Evolutionary conservation across 78 protist genomes (phyloP), one percentile per base, ranked within the genome.

Genomic region (Chrysochromulina tobinii): DNA sequence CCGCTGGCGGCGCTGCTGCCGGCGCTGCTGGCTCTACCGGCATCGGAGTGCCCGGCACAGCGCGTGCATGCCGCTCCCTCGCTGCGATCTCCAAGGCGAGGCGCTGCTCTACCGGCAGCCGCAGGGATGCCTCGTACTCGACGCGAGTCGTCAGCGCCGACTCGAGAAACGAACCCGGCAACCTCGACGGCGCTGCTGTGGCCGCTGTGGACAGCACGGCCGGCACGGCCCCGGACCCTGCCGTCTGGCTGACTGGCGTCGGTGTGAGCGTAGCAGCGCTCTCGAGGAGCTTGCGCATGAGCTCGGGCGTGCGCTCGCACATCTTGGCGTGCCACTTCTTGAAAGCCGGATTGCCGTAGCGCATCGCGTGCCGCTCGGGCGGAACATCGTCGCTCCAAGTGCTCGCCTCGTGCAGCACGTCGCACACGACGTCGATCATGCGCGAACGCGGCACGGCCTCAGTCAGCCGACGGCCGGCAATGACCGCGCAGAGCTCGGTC

Each of bases 341-440:
- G 86, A 93, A 97, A 20, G 97, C 98, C 27, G 91, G 79, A 84
- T 96, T 96, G n/a, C 98, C 98, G 64, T 94, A 96, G 53, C 98
- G 89, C 92, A 64, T 81, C 64, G 93, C 92, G 69, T 93, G 94
- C 50, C 90, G 85, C 23, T 67, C 67, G 15, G 98, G 97, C 83
- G 97, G 97, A 21, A 90, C 91, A 15, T 85, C 91, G 66, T 91
- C 94, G 23, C 96, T 54, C 93, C 87, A 87, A 23, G 1, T 21
- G 48, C 66, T 77, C 66, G 96, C 20, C 15, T 38, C 73, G 23
- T 91, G 90, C 12, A 97, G 81, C 54, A 81, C 7, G 4, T 20
- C 89, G 25, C 91, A 3, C 20, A 96, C n/a, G n/a, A 20, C 54
- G 27, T 14, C 59, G 48, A 81, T 1, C 14, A 55, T 2, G 5